These are phyloP conservation scores for Aspergillus diversus DNA, from an alignment of 495 filamentous ascomycete species.

Conservation along the genomic window DNA sequence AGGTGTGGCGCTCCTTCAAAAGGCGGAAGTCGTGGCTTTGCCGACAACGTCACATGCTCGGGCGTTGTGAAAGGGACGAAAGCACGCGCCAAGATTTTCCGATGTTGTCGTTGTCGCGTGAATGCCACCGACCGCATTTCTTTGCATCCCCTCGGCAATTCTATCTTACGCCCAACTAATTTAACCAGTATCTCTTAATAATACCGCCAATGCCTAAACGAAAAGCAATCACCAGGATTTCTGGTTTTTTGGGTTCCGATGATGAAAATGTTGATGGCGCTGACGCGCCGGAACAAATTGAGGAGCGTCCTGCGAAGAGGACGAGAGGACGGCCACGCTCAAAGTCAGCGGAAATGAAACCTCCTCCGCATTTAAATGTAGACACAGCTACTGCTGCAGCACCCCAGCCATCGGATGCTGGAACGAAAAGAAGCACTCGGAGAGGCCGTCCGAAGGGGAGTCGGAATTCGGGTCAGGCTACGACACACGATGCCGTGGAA, in stretches of 20 bases:
- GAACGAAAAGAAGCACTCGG: constrained; percentile 37
- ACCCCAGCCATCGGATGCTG: constrained; percentile 34
- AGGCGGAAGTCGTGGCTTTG: constrained; percentile 30
- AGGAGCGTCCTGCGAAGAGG: constrained; percentile 47
- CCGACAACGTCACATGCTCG: constrained; percentile 36
- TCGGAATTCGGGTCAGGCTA: constrained; percentile 33
- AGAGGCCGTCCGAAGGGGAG: constrained; percentile 48
- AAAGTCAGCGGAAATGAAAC: constrained; percentile 29
- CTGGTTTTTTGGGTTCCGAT: constrained; percentile 68
- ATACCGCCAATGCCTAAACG: constrained; percentile 54
- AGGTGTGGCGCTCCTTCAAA: constrained; percentile 35
- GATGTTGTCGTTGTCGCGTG: constrained; percentile 14
- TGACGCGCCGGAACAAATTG: constrained; percentile 33
- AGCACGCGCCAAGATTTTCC: constrained; percentile 15
- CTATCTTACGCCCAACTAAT: not conserved
- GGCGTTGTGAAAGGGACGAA: constrained; percentile 2
- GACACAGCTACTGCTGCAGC: constrained; percentile 19
- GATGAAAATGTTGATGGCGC: constrained; percentile 57
- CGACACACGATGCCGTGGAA: constrained; percentile 17
- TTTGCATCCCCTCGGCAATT: not conserved
- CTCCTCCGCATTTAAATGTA: constrained; percentile 21
- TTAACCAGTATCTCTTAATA: constrained; percentile 1
- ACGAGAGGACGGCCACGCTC: constrained; percentile 44
- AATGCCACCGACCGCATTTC: not conserved
- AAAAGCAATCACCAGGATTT: constrained; percentile 56